phyloP scores from a whole-genome alignment of 441 rosid genomes.

The Brassica hybrid region DNA sequence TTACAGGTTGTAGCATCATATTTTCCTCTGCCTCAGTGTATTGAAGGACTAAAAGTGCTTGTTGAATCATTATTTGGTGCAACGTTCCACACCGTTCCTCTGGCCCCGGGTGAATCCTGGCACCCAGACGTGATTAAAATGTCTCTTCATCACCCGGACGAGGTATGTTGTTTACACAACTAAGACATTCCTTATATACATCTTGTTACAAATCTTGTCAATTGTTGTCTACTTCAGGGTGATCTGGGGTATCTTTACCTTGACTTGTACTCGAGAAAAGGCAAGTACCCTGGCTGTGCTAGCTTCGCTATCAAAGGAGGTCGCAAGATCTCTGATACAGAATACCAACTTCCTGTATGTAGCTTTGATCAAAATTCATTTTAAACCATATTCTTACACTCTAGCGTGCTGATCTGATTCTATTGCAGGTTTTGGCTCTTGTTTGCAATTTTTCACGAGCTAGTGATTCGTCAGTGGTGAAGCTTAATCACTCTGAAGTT shows the following conservation, averaged over 20 bases:
- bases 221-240: conserved; percentile 61
- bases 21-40: conserved; percentile 86
- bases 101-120: conserved; percentile 97
- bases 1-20: conserved; percentile 86
- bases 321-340: conserved; percentile 79
- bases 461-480: conserved; percentile 50
- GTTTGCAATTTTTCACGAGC: conserved; percentile 83
- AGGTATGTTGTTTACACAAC: too few relatives aligned
- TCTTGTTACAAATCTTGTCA: conserved; percentile 7
- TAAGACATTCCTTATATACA: too few relatives aligned
- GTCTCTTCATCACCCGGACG: conserved; percentile 89
- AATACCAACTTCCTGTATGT: conserved; percentile 94
- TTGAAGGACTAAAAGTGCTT: conserved; percentile 83
- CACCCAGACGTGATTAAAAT: conserved; percentile 90
- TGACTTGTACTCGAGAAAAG: conserved; percentile 86
- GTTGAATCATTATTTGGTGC: conserved; percentile 89
- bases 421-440: conserved; percentile 83
- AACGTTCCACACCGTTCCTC: conserved; percentile 59
- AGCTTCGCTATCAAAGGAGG: conserved; percentile 95
- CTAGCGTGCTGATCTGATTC: conserved; percentile 19
- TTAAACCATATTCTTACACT: not conserved
- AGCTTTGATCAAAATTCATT: conserved; percentile 25
- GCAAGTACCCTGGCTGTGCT: conserved; percentile 96
- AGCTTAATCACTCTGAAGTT: conserved; percentile 86
- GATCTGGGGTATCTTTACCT: conserved; percentile 91